Percentiles rank a stretch among this genome's conserved stretches.
Evolutionary conservation across 2,329 filamentous ascomycete genomes (phyloP).

Genomic region (Ophiostoma pallidulum): DNA sequence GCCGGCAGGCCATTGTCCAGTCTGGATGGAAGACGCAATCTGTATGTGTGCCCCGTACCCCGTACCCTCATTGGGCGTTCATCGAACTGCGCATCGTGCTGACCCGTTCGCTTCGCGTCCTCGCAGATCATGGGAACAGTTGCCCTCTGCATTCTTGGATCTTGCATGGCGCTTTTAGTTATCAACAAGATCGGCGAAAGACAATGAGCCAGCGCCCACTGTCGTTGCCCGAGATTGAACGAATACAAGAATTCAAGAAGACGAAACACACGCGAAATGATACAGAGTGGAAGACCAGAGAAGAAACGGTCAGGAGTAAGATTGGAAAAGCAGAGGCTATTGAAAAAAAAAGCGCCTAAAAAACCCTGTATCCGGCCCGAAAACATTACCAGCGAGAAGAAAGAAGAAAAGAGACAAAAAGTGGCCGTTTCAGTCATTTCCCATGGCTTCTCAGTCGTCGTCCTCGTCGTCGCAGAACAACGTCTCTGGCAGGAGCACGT

Average conservation of each 20-base stretch:
- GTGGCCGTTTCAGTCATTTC: neutral
- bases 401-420: no score
- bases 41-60: conserved; percentile 35
- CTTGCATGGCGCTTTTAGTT: conserved; percentile 54
- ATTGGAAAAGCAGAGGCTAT: no score
- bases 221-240: no score
- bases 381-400: no score
- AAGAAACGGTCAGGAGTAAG: no score
- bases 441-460: neutral
- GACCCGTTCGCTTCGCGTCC: neutral
- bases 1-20: conserved; percentile 75
- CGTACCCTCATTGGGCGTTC: neutral
- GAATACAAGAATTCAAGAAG: no score
- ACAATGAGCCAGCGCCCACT: neutral
- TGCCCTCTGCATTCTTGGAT: conserved; percentile 52
- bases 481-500: conserved; percentile 13
- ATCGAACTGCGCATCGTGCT: no score
- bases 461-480: conserved; percentile 13
- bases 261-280: no score
- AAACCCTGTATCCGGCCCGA: no score
- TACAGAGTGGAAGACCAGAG: no score
- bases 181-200: conserved; percentile 31
- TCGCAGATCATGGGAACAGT: conserved; percentile 51
- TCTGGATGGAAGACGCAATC: conserved; percentile 86
- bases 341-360: no score